Evolutionary conservation across 177 flowering plant species (phyloP), one percentile per base, ranked within the genome.

Genomic region (Vitis hybrid): DNA sequence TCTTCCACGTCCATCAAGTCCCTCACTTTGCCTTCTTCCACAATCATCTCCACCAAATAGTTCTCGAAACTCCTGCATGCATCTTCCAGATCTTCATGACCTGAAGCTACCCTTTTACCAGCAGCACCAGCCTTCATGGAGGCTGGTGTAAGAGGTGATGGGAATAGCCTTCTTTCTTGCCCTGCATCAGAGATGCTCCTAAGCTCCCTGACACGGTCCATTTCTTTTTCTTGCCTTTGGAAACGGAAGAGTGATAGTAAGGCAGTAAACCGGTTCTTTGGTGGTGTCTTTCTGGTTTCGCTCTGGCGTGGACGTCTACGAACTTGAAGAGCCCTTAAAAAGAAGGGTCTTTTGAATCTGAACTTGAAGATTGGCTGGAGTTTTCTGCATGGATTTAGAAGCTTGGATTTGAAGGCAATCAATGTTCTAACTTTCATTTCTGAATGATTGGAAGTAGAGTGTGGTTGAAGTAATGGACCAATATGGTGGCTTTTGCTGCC

Each of bases 11-110:
- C 97, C 77, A 60, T 84, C 74, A 94, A 71, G 62, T 91, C 97
- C 64, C 75, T 77, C 70, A 84, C 66, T 72, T 83, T 90, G 72
- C 93, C 93, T 68, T 89, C 97, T 57, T 94, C 94, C 16, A 90
- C 85, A 15, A 94, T 87, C 96, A 94, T 91, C 72, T 92, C 88
- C 67, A 78, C 78, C 83, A 94, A 75, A 77, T 92, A 85, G 33
- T 83, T 94, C 86, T 94, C 97, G 48, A 94, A 94, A 64, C 87
- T 89, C 79, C 90, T 85, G 80, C 99, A 94, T 1, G 94, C 92
- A 48, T 87, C 94, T 57, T 89, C 90, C 4, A 84, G 84, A 0
- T 77, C 88, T 10, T 64, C 78, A 19, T 70, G 29, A 15, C 55
- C 65, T 31, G 26, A 20, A 0, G 67, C 48, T 20, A 74, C 72